Conservation (phyloP, 1,284 basidiomycete species). For the Omphalotus olearius region DNA sequence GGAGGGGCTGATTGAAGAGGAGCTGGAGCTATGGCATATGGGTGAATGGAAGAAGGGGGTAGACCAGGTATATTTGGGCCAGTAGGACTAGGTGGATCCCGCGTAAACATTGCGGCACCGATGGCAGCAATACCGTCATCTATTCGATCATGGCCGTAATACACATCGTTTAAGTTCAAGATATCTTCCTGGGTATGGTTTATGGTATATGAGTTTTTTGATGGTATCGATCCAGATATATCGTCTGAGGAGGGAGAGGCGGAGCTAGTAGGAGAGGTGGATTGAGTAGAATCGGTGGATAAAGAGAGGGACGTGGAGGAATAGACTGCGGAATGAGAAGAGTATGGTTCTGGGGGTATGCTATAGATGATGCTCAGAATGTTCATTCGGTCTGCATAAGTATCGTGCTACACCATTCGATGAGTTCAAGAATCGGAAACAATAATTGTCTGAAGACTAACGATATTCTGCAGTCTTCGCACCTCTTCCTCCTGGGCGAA, state of each 20-base stretch:
- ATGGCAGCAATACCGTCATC: slow-evolving; percentile 43
- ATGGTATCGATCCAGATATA: slow-evolving; percentile 2
- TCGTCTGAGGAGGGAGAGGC: slow-evolving; percentile 44
- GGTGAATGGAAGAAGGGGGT: slow-evolving; percentile 18
- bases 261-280: slow-evolving; percentile 42
- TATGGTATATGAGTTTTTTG: slow-evolving; percentile 23
- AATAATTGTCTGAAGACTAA: slow-evolving; percentile 38
- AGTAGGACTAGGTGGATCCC: slow-evolving; percentile 38
- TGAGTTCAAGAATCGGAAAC: slow-evolving; percentile 8
- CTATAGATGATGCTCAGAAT: slow-evolving; percentile 82
- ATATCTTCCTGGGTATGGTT: slow-evolving; percentile 30
- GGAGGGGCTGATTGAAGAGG: slow-evolving; percentile 29
- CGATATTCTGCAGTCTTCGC: slow-evolving; percentile 73
- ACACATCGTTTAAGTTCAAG: slow-evolving; percentile 20
- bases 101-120: slow-evolving; percentile 40
- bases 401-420: slow-evolving; percentile 62
- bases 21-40: slow-evolving; percentile 25
- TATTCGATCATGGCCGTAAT: slow-evolving; percentile 22
- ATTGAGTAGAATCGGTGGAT: slow-evolving; percentile 25
- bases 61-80: slow-evolving; percentile 22
- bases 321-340: slow-evolving; percentile 46
- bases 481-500: slow-evolving; percentile 85
- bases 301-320: slow-evolving; percentile 44
- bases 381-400: slow-evolving; percentile 85
- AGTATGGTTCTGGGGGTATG: slow-evolving; percentile 68